A percentile compares a stretch with the other conserved stretches of the same genome.
Evolutionary conservation across 805 yeast genomes (phyloP).

Genomic region (Yamadazyma scolyti): DNA sequence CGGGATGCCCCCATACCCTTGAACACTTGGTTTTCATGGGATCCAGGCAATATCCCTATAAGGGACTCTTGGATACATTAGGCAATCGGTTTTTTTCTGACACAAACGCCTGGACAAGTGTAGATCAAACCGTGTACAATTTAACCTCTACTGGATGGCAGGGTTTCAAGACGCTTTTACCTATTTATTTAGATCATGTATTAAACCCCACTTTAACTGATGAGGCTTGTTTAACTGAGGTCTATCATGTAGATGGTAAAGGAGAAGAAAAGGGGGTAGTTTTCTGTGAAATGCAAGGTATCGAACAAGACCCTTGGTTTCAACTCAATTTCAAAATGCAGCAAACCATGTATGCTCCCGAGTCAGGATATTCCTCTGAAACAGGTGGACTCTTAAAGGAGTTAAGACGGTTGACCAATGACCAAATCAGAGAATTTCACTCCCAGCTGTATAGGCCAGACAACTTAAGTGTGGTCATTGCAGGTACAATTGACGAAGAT

Average conservation of each 20-base stretch:
- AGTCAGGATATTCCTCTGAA: conserved; percentile 85
- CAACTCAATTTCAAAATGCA: conserved; percentile 58
- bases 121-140: conserved; percentile 93
- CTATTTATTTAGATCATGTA: conserved; percentile 87
- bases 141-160: conserved; percentile 94
- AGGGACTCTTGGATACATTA: conserved; percentile 82
- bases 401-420: conserved; percentile 67
- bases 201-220: conserved; percentile 83
- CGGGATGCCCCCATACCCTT: conserved; percentile 93
- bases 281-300: conserved; percentile 94
- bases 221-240: conserved; percentile 90
- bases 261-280: conserved; percentile 96
- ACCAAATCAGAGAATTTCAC: conserved; percentile 76
- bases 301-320: conserved; percentile 75
- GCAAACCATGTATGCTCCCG: conserved; percentile 48
- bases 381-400: conserved; percentile 89
- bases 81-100: conserved; percentile 81
- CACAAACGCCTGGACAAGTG: conserved; percentile 96
- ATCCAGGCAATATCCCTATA: conserved; percentile 80
- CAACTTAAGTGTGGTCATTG: conserved; percentile 75
- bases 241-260: conserved; percentile 87
- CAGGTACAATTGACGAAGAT: conserved; percentile 79
- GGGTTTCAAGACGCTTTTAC: conserved; percentile 79
- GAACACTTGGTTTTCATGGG: conserved; percentile 97
- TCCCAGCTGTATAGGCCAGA: conserved; percentile 69